Evolutionary conservation across 1,284 basidiomycete species (phyloP).

Genomic region (Ustilago esculenta): DNA sequence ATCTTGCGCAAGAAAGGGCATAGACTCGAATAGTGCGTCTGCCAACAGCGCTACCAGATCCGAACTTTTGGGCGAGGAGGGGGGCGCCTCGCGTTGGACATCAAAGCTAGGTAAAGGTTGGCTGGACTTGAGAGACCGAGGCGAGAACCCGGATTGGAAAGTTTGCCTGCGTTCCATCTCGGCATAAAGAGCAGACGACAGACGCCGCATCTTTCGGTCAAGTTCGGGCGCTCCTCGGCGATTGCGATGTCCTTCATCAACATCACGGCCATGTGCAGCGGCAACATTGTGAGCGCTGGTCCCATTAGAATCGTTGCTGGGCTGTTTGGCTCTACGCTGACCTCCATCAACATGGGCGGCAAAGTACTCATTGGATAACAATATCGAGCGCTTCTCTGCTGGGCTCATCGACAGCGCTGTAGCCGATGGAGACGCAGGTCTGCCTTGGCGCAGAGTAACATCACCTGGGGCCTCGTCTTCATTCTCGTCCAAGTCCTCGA

Average conservation of each 20-base stretch:
- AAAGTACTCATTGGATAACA: constrained; percentile 36
- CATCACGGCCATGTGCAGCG: neutral
- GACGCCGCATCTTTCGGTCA: constrained; percentile 30
- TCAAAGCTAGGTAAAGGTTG: constrained; percentile 10
- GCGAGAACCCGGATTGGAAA: constrained; percentile 25
- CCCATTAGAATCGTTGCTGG: constrained; percentile 1
- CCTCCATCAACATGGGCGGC: constrained; percentile 23
- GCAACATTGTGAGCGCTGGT: neutral
- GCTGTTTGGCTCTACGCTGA: neutral
- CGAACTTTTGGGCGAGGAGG: constrained; percentile 1
- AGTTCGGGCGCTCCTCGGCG: constrained; percentile 5
- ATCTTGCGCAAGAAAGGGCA: constrained; percentile 20
- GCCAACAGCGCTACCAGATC: constrained; percentile 35
- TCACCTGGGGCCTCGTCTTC: constrained; percentile 11
- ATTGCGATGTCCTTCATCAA: neutral
- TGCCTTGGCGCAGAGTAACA: constrained; percentile 6
- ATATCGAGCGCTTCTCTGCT: constrained; percentile 29
- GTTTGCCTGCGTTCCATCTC: constrained; percentile 42
- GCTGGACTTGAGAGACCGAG: constrained; percentile 7
- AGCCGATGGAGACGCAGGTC: constrained; percentile 1
- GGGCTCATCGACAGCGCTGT: constrained; percentile 18
- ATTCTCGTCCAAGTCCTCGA: constrained; percentile 5
- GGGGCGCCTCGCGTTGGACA: neutral
- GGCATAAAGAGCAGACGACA: constrained; percentile 36
- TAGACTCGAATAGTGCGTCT: constrained; percentile 38